Evolutionary conservation across 179 eudicot species (phyloP), one percentile per base, ranked within the genome.

Genomic region (Nepenthes alata): DNA sequence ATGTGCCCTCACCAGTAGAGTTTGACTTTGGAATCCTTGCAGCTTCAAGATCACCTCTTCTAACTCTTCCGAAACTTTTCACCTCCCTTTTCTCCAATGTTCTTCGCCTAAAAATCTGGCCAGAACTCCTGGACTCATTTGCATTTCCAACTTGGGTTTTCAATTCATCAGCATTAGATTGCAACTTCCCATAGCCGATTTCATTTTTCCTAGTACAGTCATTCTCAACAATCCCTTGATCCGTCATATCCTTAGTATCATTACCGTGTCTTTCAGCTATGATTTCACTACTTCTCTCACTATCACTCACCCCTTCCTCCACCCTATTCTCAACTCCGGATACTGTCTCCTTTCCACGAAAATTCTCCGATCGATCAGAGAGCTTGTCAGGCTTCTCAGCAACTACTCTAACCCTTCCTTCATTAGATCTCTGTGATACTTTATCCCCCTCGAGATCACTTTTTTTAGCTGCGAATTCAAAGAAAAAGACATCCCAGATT

Each of bases 381-480:
- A 70, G 48, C 44, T 62, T 73, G 37, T 62, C 73, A 58, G 72
- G 64, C 67, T 74, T 77, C 64, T 81, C 81, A 59, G 74, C 38
- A 64, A 72, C 63, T 16, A 70, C 67, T 38, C 60, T 80, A 66
- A 69, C 70, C 63, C 71, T 77, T 66, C 73, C 81, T 66, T 84
- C 90, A 61, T 69, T 74, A 49, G 82, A 71, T 65, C 70, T 84
- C 60, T 73, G 73, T 57, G 80, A 65, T 52, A 60, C 77, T 37
- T 59, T 58, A 55, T 69, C 78, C 66, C 49, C 79, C 61, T 80
- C 88, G 53, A 69, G 47, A 57, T 70, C 70, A 61, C 54, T 70
- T 71, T 77, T 78, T 58, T 78, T 78, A 47, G 85, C 96, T 91
- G 91, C 74, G 80, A 67, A 72, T 72, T 60, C 38, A 2, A 65